These are phyloP conservation scores for Monascus ruber DNA, from an alignment of 2,329 filamentous ascomycete species.

Conservation along the genomic window DNA sequence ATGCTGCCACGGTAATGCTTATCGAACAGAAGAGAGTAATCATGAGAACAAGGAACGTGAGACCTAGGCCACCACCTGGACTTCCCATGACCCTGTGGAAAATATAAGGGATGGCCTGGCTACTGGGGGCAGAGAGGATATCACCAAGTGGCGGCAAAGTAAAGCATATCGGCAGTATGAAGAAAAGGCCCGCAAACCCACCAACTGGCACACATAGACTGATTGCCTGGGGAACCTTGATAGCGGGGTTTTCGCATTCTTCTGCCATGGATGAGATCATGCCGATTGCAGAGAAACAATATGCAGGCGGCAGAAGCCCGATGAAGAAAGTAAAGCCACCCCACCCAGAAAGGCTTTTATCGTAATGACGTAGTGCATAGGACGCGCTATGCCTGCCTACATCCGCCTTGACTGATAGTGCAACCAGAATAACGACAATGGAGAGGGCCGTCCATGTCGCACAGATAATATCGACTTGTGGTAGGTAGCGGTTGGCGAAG, in stretches of 20 bases:
- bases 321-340: slow-evolving; percentile 52
- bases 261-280: slow-evolving; percentile 55
- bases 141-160: slow-evolving; percentile 37
- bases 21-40: slow-evolving; percentile 45
- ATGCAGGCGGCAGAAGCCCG: slow-evolving; percentile 47
- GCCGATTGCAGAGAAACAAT: slow-evolving; percentile 48
- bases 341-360: slow-evolving; percentile 46
- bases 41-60: slow-evolving; percentile 40
- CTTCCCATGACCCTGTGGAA: slow-evolving; percentile 40
- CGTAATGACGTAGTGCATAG: slow-evolving; percentile 47
- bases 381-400: slow-evolving; percentile 41
- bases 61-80: slow-evolving; percentile 36
- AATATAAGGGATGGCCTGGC: slow-evolving; percentile 42
- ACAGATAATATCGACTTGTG: slow-evolving; percentile 49
- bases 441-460: slow-evolving; percentile 45
- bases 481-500: slow-evolving; percentile 56
- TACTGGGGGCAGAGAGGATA: slow-evolving; percentile 34
- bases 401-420: slow-evolving; percentile 43
- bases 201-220: slow-evolving; percentile 43
- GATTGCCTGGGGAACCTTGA: slow-evolving; percentile 43
- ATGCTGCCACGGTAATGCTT: slow-evolving; percentile 41
- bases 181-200: slow-evolving; percentile 44
- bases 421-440: slow-evolving; percentile 48
- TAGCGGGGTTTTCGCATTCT: slow-evolving; percentile 43
- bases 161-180: slow-evolving; percentile 44